A percentile compares a stretch with the other conserved stretches of the same genome.
phyloP scores from a whole-genome alignment of 2,329 filamentous ascomycete genomes.

The Ceratocystis cacaofunesta region DNA sequence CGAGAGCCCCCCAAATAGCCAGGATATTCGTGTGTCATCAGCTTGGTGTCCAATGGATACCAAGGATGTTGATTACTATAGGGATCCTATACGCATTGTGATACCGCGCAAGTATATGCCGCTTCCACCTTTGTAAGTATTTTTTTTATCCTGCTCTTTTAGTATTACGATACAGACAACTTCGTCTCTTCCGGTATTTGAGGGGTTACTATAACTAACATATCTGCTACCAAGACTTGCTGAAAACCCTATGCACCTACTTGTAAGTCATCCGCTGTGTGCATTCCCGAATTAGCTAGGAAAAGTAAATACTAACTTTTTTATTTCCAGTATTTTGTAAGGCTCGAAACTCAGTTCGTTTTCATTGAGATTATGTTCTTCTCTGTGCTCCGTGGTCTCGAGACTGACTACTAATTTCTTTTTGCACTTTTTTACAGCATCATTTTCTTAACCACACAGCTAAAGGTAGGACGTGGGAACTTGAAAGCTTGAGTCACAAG shows the following conservation, averaged over 20 bases:
- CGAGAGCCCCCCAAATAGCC: slow-evolving; percentile 14
- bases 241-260: slow-evolving; percentile 65
- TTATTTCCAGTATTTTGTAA: slow-evolving; percentile 32
- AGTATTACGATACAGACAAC: neutral
- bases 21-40: slow-evolving; percentile 11
- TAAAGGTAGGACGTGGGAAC: slow-evolving; percentile 31
- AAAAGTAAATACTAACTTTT: slow-evolving; percentile 19
- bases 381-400: no score
- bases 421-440: slow-evolving; percentile 24
- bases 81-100: slow-evolving; percentile 48
- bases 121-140: slow-evolving; percentile 30
- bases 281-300: neutral
- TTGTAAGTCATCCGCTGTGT: slow-evolving; percentile 28
- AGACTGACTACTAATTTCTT: neutral
- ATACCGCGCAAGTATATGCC: slow-evolving; percentile 35
- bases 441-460: slow-evolving; percentile 69
- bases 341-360: slow-evolving; percentile 16
- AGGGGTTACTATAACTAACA: neutral
- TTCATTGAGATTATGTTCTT: neutral
- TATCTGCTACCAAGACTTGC: slow-evolving; percentile 29
- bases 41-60: slow-evolving; percentile 14
- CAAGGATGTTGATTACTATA: slow-evolving; percentile 44
- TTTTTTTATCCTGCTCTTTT: neutral
- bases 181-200: neutral
- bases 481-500: no score